Evolutionary conservation across 441 rosid genomes (phyloP).

Genomic region (Adansonia rubrostipa): DNA sequence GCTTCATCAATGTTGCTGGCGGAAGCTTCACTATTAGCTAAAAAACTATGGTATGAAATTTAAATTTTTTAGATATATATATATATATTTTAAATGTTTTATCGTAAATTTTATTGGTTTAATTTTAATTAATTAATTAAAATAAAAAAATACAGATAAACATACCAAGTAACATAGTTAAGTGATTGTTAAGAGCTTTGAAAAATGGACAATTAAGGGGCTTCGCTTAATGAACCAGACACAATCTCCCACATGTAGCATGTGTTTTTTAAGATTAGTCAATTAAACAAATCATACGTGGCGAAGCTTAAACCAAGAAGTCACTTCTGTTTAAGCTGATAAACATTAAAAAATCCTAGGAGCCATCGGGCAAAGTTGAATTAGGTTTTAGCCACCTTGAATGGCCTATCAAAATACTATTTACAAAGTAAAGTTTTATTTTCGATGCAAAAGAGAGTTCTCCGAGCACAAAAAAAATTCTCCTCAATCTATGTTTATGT

Average conservation of each 20-base stretch:
- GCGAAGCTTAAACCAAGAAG: constrained; percentile 41
- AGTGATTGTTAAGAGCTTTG: constrained; percentile 30
- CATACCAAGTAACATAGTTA: not conserved
- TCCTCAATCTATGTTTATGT: constrained; percentile 29
- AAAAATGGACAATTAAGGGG: constrained; percentile 24
- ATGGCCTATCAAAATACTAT: constrained; percentile 46
- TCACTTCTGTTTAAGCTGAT: constrained; percentile 30
- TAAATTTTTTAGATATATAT: too few species aligned
- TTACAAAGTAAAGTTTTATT: constrained; percentile 30
- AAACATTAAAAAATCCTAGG: constrained; percentile 35
- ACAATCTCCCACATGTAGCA: constrained; percentile 83
- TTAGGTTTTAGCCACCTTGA: constrained; percentile 26
- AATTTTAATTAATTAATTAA: too few species aligned
- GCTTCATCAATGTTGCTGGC: constrained; percentile 11
- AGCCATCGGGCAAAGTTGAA: constrained; percentile 27
- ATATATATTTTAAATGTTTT: too few species aligned
- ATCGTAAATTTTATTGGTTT: too few species aligned
- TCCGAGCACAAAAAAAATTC: constrained; percentile 19
- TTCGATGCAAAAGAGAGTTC: not conserved
- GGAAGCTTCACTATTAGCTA: not conserved
- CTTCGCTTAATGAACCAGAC: constrained; percentile 44
- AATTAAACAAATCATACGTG: constrained; percentile 36
- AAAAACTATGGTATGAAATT: too few species aligned
- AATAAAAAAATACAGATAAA: too few species aligned
- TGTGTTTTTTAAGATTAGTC: constrained; percentile 55